Evolutionary conservation across 164 flowering plant genomes (phyloP), one percentile per base, ranked within the genome.

Genomic region (Protea cynaroides): DNA sequence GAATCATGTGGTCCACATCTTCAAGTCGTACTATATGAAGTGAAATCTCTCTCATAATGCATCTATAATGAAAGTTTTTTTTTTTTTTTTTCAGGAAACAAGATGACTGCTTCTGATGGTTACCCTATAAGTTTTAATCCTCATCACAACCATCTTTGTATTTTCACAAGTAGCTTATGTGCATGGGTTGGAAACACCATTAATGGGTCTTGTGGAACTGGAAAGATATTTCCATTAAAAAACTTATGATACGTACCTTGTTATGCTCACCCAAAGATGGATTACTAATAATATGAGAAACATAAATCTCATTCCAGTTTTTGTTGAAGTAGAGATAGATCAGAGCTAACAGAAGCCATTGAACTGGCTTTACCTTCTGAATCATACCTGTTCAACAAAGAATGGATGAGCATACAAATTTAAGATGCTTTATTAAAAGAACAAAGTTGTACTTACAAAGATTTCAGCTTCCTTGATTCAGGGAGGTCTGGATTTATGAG

Each of bases 281-380:
- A 76, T 87, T 82, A 36, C 73, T 71, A 47, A 78, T 79, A 54
- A 95, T 84, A 44, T 88, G 80, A 58, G 88, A 75, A 43, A 86
- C 87, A 89, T 76, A 24, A 90, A 83, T 67, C 84, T 70, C n/a
- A n/a, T 70, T 54, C 96, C 99, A 72, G 55, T 68, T 50, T 73
- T 76, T 10, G 80, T 19, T 14, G 80, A n/a, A n/a, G n/a, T 61
- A 29, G 70, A 75, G 72, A 75, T 81, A 83, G 13, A 59, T 88
- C 83, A 64, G 87, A 69, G 49, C 90, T 89, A 61, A 91, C 67
- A 62, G 99, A 80, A 51, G 83, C 86, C 96, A 95, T 73, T 43
- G 89, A 69, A 53, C 84, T 59, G 12, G 65, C 89, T 77, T 90
- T 90, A 43, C 97, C 97, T 72, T 95, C 97, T 75, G 94, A 81